Percentiles rank a stretch among this genome's conserved stretches.
Conservation (phyloP, 257 asterid species). For the Nicotiana otophora region DNA sequence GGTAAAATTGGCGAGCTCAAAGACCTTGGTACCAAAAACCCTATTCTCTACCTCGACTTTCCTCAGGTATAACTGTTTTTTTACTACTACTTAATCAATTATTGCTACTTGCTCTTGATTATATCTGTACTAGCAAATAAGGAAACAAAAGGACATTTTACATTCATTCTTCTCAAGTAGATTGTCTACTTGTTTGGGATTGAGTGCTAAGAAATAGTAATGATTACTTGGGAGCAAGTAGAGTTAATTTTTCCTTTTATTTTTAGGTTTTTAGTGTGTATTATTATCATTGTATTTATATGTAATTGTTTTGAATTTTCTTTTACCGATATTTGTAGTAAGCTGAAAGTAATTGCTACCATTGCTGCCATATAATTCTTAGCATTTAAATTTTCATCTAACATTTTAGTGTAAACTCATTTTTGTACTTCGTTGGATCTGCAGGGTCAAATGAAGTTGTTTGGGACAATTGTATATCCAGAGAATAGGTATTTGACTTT, state of each 20-base stretch:
- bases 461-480: constrained; percentile 86
- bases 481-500: constrained; percentile 78
- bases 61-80: constrained; percentile 51
- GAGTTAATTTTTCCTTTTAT: neutral
- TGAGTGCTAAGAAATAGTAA: neutral
- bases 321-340: neutral
- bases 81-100: neutral
- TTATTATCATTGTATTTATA: neutral
- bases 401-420: neutral
- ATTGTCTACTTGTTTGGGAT: neutral
- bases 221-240: neutral
- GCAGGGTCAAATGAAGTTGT: constrained; percentile 92
- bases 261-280: neutral
- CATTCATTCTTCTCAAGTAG: neutral
- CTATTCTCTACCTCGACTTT: constrained; percentile 78
- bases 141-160: neutral
- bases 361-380: neutral
- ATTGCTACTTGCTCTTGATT: neutral
- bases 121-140: neutral
- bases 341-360: neutral
- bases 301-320: neutral
- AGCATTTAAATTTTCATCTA: neutral
- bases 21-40: constrained; percentile 84
- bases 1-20: constrained; percentile 83
- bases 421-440: neutral